Percentiles rank a stretch among this genome's conserved stretches.
Conservation (phyloP, 148 eudicot genomes). For the Rhododendron vialii region DNA sequence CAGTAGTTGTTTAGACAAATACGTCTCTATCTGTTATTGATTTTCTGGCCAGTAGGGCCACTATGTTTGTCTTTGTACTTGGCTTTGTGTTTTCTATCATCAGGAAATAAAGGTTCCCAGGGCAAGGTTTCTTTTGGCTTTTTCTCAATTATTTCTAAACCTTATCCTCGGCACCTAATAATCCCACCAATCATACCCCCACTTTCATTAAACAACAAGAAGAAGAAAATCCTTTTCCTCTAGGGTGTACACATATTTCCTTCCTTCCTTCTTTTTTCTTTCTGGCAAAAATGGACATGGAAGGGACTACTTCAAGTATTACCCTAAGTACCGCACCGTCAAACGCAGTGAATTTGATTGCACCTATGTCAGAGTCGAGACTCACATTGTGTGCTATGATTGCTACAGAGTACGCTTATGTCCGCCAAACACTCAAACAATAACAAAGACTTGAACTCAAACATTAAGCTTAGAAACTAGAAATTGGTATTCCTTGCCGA, state of each 20-base stretch:
- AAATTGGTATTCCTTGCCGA: neutral
- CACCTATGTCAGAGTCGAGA: neutral
- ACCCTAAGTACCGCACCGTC: neutral
- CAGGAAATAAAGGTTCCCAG: neutral
- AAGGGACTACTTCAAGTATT: neutral
- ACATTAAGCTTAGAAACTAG: neutral
- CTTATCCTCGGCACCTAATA: neutral
- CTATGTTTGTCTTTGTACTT: neutral
- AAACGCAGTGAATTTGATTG: neutral
- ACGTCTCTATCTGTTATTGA: neutral
- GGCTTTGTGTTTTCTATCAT: neutral
- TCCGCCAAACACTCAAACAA: too few relatives aligned
- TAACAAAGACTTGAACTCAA: too few relatives aligned
- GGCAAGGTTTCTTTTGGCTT: slow-evolving; percentile 4
- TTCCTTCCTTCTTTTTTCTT: neutral
- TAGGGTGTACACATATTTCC: neutral
- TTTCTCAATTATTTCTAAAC: neutral
- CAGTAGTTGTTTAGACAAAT: neutral
- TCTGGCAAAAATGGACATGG: neutral
- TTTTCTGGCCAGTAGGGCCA: neutral
- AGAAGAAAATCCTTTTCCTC: neutral
- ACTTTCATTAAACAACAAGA: neutral
- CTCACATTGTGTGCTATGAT: too few relatives aligned
- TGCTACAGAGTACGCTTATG: too few relatives aligned
- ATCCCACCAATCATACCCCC: neutral